These are phyloP conservation scores for Neonectria punicea DNA, from an alignment of 2,329 filamentous ascomycete genomes.

Conservation along the genomic window DNA sequence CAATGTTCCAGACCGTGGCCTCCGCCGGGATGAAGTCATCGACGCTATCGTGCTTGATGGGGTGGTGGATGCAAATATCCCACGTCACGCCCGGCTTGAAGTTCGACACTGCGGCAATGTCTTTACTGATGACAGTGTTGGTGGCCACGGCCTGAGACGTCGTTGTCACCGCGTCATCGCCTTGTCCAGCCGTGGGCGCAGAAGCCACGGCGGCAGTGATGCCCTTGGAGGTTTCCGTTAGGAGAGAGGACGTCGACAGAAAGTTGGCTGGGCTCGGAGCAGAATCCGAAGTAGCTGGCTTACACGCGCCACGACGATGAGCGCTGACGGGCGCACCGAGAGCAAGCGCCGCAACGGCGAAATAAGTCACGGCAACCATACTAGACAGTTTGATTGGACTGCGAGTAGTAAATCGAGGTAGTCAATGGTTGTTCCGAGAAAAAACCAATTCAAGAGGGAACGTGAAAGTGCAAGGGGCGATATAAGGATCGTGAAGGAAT, in stretches of 20 bases:
- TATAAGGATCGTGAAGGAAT: constrained; percentile 2
- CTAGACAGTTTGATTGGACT: not conserved
- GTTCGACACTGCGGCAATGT: not conserved
- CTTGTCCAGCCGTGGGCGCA: not conserved
- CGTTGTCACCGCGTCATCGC: not conserved
- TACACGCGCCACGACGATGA: constrained; percentile 7
- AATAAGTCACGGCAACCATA: constrained; percentile 34
- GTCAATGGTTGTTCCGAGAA: not conserved
- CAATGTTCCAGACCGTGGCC: constrained; percentile 47
- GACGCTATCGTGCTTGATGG: constrained; percentile 42
- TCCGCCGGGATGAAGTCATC: constrained; percentile 40
- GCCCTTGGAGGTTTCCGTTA: not conserved
- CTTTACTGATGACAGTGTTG: not conserved
- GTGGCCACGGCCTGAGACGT: not conserved
- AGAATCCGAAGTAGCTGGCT: not conserved
- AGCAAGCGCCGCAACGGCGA: constrained; percentile 29
- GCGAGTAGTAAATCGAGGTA: not conserved
- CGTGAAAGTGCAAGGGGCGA: not conserved
- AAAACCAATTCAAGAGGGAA: not conserved
- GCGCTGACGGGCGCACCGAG: constrained; percentile 28
- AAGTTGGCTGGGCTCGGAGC: not conserved
- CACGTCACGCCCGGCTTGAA: constrained; percentile 46
- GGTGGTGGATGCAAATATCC: constrained; percentile 46
- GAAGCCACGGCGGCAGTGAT: not conserved
- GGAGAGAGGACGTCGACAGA: not conserved